These are phyloP conservation scores for Eutrema yunnanense DNA, from an alignment of 345 rosid species.

Conservation along the genomic window DNA sequence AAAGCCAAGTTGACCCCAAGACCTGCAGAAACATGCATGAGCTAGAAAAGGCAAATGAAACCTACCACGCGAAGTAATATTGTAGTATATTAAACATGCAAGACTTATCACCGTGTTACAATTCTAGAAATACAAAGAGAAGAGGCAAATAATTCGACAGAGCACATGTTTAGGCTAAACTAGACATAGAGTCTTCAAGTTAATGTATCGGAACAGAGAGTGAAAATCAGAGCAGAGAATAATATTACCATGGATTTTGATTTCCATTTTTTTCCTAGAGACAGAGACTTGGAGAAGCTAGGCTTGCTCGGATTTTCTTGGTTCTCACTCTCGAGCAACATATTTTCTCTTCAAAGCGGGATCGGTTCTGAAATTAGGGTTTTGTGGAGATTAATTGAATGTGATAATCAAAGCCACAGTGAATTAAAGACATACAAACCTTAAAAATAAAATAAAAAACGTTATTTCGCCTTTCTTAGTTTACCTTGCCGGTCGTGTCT, in stretches of 20 bases:
- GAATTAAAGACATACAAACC: too few species aligned
- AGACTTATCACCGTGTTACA: not conserved
- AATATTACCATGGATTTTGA: constrained; percentile 10
- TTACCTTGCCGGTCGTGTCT: not conserved
- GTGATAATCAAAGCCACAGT: not conserved
- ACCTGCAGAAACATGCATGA: not conserved
- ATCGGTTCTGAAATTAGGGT: not conserved
- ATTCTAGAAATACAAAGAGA: not conserved
- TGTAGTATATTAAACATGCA: too few species aligned
- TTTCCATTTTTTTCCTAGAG: constrained; percentile 14
- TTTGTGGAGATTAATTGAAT: not conserved
- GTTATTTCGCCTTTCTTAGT: not conserved
- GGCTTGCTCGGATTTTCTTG: not conserved
- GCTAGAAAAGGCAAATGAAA: not conserved
- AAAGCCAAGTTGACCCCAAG: not conserved
- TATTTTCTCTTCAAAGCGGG: not conserved
- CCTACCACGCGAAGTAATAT: too few species aligned
- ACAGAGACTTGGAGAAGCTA: constrained; percentile 17
- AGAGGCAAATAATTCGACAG: not conserved
- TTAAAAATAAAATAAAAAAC: too few species aligned
- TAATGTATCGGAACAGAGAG: not conserved
- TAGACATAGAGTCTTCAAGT: too few species aligned
- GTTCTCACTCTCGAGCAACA: not conserved
- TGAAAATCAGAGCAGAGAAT: not conserved
- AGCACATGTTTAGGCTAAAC: too few species aligned